Evolutionary conservation across 306 rosid species (phyloP).

Genomic region (Dryas drummondii): DNA sequence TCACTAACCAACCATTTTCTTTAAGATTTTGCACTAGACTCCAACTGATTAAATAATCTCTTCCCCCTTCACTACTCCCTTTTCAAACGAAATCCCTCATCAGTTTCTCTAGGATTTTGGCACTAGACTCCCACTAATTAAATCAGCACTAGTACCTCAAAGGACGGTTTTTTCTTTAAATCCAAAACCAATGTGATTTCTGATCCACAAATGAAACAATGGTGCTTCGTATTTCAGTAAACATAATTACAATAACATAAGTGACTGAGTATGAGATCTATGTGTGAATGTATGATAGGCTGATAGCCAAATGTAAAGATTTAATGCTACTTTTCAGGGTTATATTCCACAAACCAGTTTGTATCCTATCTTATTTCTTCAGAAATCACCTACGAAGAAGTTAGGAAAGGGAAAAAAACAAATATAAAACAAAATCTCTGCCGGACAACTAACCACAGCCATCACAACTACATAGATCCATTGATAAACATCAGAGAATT

Average conservation of each 20-base stretch:
- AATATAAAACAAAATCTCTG: neutral
- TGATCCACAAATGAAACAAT: neutral
- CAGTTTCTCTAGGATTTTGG: neutral
- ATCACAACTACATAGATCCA: neutral
- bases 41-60: neutral
- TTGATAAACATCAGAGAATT: neutral
- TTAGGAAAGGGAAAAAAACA: neutral
- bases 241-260: no score
- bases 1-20: neutral
- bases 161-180: neutral
- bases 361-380: no score
- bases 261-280: no score
- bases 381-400: no score
- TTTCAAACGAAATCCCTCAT: neutral
- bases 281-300: no score
- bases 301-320: no score
- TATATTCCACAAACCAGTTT: no score
- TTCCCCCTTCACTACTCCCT: neutral
- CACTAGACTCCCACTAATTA: neutral
- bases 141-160: neutral
- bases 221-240: neutral
- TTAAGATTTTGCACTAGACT: neutral
- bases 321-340: no score
- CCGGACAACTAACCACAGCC: neutral
- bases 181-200: neutral